Base-by-base conservation (phyloP, 495 filamentous ascomycete genomes). In the Podospora bellae-mahoneyi region DNA sequence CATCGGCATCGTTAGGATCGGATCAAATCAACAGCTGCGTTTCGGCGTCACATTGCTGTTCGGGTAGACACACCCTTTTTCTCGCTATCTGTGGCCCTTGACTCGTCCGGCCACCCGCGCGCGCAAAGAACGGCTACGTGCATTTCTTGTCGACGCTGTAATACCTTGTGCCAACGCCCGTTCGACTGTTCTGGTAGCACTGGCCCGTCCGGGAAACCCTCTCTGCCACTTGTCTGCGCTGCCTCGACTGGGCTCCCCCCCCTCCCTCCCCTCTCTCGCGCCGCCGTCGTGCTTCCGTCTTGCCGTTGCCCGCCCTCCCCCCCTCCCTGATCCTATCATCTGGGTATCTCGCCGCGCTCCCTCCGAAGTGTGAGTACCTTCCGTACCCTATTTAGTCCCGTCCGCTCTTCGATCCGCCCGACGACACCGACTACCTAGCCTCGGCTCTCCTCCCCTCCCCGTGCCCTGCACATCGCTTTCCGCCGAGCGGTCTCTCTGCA, bases 81-180 rank as follows among this genome's bases (percentile, higher is more conserved):
- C 30, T 48, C 27, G 32, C 70, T 64, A 32, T 62, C 56, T 56
- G 63, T 39, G 62, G n/a, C 67, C 67, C 39, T 57, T 58, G 26
- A 69, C 69, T 71, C 69, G 66, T 30, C 58, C 66, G 66, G 60
- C 66, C 61, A n/a, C 66, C 66, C 61, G 55, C 64, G 55, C 55
- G 55, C 55, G 55, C 63, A 34, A 34, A 15, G 5, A 19, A 63
- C 76, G 76, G 76, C 66, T 74, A 63, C 71, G 64, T 77, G 73
- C 76, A 71, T 73, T 67, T 34, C 61, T 66, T 53, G 64, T 73
- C 64, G 69, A 73, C 64, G 71, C 67, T 70, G 75, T 77, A 65
- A 62, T 67, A 77, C 75, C 44, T 70, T 67, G 67, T 59, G 7
- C 76, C 76, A 71, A 72, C 76, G 27, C 69, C 69, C 66, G 57